A percentile compares a stretch with the other conserved stretches of the same genome.
Conservation (phyloP, 257 asterid genomes). For the Leonotis leonurus region DNA sequence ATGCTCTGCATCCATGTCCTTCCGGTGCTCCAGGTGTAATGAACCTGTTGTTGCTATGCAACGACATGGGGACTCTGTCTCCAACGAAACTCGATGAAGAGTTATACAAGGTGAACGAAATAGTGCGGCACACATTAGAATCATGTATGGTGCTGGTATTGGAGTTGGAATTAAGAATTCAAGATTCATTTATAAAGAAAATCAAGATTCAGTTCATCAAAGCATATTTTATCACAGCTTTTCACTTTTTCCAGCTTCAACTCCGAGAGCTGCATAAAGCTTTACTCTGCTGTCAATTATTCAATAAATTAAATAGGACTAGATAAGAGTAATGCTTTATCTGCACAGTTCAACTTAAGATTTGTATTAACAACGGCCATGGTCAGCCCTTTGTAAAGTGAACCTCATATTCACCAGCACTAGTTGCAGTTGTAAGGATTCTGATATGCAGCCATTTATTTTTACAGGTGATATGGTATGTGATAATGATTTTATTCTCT, state of each 20-base stretch:
- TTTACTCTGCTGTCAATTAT: background rate
- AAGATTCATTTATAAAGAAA: slow-evolving; percentile 24
- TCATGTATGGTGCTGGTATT: slow-evolving; percentile 17
- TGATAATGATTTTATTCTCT: background rate
- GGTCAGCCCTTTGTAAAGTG: background rate
- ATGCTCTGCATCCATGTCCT: slow-evolving; percentile 68
- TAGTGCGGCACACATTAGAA: slow-evolving; percentile 14
- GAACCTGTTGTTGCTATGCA: slow-evolving; percentile 92
- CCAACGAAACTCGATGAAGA: slow-evolving; percentile 28
- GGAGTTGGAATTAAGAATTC: slow-evolving; percentile 17
- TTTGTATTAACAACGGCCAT: background rate
- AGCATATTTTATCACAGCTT: background rate
- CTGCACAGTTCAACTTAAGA: background rate
- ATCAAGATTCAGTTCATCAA: slow-evolving; percentile 16
- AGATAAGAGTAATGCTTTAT: background rate
- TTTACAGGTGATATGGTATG: background rate
- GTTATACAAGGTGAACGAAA: slow-evolving; percentile 19
- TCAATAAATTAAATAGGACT: background rate
- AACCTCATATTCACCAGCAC: slow-evolving; percentile 2
- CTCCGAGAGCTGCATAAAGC: background rate
- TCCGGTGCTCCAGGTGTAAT: slow-evolving; percentile 72
- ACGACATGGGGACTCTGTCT: slow-evolving; percentile 41
- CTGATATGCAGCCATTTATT: background rate
- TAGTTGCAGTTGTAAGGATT: background rate
- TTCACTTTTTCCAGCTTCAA: slow-evolving; percentile 1